These are phyloP conservation scores for Hypoxylon sp. DNA, from an alignment of 2,329 filamentous ascomycete genomes.

Conservation along the genomic window DNA sequence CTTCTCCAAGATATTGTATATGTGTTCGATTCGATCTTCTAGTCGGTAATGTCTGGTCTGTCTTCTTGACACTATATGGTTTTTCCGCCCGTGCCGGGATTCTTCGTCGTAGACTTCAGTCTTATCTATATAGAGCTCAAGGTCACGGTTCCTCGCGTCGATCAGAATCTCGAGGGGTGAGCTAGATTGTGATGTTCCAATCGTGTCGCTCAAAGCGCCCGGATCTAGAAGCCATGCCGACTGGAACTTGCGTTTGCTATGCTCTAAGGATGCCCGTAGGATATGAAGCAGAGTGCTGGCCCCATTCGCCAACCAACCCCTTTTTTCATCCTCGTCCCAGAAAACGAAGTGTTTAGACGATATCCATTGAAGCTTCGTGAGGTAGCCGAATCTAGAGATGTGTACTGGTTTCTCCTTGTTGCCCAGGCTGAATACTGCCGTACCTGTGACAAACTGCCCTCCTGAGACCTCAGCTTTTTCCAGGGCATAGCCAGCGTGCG, in stretches of 20 bases:
- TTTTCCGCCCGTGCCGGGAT: not conserved
- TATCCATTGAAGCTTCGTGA: constrained; percentile 52
- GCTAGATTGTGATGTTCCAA: constrained; percentile 41
- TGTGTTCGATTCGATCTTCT: constrained; percentile 49
- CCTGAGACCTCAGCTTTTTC: constrained; percentile 49
- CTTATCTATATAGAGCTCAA: constrained; percentile 39
- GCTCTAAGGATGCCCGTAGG: constrained; percentile 50
- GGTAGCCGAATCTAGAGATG: constrained; percentile 45
- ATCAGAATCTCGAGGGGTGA: constrained; percentile 37
- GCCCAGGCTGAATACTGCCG: constrained; percentile 46
- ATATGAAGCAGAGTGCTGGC: constrained; percentile 57
- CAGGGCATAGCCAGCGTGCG: constrained; percentile 36
- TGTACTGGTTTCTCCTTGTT: constrained; percentile 50
- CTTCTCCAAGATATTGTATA: constrained; percentile 51
- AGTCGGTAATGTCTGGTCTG: constrained; percentile 45
- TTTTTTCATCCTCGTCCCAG: constrained; percentile 55
- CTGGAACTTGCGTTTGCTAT: constrained; percentile 40
- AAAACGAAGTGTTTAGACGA: constrained; percentile 52
- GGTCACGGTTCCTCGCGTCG: constrained; percentile 18
- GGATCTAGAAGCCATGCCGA: constrained; percentile 41
- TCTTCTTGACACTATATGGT: constrained; percentile 15
- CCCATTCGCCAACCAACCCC: constrained; percentile 58
- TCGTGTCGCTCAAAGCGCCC: constrained; percentile 27
- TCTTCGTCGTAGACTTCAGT: constrained; percentile 38
- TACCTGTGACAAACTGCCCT: constrained; percentile 50